Conservation (phyloP, 2,329 filamentous ascomycete species). For the Colletotrichum horii region DNA sequence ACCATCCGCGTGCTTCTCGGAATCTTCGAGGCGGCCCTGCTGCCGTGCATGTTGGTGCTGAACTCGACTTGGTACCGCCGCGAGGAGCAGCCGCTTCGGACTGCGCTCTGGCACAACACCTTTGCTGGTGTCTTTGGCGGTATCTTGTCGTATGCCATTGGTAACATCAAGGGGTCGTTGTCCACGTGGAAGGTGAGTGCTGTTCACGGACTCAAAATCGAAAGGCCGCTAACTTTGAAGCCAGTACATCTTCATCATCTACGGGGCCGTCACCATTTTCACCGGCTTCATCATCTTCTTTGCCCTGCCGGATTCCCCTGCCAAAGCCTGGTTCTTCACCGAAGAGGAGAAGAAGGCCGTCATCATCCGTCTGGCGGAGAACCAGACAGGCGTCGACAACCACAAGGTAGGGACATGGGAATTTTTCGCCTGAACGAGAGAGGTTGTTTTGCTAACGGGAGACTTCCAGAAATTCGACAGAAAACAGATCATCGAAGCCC, state of each 20-base stretch:
- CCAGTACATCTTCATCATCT: conserved; percentile 65
- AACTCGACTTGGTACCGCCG: conserved; percentile 53
- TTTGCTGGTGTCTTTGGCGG: conserved; percentile 50
- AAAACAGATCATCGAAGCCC: conserved; percentile 66
- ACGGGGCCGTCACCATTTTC: conserved; percentile 64
- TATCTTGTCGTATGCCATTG: conserved; percentile 51
- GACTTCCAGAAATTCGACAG: conserved; percentile 62
- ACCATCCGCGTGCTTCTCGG: conserved; percentile 26
- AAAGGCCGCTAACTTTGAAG: conserved; percentile 20
- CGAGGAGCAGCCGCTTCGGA: conserved; percentile 66
- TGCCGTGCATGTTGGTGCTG: conserved; percentile 54
- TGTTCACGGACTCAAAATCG: conserved; percentile 42
- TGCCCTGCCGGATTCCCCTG: conserved; percentile 59
- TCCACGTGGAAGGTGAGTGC: conserved; percentile 33
- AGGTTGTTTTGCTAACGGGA: background rate
- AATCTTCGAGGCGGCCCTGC: conserved; percentile 29
- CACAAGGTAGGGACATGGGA: conserved; percentile 44
- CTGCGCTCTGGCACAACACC: conserved; percentile 67
- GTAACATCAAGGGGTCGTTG: conserved; percentile 28
- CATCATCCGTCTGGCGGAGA: conserved; percentile 73
- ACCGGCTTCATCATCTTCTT: conserved; percentile 65
- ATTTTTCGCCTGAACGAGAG: background rate
- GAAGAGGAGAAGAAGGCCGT: conserved; percentile 71
- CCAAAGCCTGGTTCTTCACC: conserved; percentile 59
- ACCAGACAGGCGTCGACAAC: conserved; percentile 75